Percentiles rank a stretch among this genome's conserved stretches.
phyloP scores from a whole-genome alignment of 148 eudicot species.

The Rhododendron henanense region DNA sequence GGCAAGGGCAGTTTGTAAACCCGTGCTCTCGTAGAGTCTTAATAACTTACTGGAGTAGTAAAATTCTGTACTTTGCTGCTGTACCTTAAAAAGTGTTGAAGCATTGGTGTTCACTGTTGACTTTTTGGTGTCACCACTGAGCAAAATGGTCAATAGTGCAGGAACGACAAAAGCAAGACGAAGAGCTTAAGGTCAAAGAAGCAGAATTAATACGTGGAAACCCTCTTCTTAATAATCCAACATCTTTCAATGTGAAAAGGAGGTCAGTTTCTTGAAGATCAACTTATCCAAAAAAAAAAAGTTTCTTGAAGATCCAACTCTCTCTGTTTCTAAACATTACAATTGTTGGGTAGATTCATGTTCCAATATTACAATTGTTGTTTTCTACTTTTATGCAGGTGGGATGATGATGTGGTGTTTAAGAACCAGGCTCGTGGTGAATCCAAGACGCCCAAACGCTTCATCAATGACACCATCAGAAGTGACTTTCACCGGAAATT shows the following conservation, averaged over 20 bases:
- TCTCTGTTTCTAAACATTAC: not conserved
- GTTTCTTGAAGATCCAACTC: not conserved
- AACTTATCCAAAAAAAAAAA: too few relatives aligned
- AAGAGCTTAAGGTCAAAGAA: constrained; percentile 83
- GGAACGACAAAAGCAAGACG: constrained; percentile 76
- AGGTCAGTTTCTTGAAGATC: constrained; percentile 43
- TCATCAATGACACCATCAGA: constrained; percentile 92
- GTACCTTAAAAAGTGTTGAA: not conserved
- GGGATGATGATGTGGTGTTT: constrained; percentile 99
- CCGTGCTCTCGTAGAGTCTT: not conserved
- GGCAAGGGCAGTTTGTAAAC: not conserved
- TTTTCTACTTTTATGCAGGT: constrained; percentile 39
- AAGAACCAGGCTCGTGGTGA: constrained; percentile 99
- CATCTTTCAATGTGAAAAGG: constrained; percentile 85
- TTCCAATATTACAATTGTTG: not conserved
- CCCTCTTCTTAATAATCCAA: constrained; percentile 70
- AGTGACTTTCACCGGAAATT: constrained; percentile 92
- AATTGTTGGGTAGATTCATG: not conserved
- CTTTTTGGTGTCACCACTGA: not conserved
- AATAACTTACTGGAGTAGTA: not conserved
- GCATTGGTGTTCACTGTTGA: not conserved
- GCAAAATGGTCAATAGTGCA: constrained; percentile 12
- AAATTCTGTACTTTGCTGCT: not conserved
- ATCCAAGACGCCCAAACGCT: constrained; percentile 76
- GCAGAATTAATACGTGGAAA: constrained; percentile 88